Percentiles rank a stretch among this genome's conserved stretches.
Conservation (phyloP, 495 filamentous ascomycete species). For the Penicillium waksmanii region DNA sequence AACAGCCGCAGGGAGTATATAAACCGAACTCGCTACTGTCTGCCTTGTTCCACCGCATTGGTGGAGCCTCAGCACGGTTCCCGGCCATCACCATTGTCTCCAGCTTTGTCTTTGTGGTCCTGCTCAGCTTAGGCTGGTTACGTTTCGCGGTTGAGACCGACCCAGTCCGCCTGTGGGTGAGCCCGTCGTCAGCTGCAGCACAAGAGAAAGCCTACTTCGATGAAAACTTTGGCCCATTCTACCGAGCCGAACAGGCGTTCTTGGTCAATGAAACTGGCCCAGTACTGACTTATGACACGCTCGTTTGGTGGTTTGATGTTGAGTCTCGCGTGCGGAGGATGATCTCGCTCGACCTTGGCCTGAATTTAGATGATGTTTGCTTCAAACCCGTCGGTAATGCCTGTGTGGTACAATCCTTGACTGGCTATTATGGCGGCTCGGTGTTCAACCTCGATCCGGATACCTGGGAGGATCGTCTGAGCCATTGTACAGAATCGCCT, state of each 20-base stretch:
- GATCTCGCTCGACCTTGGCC: conserved; percentile 63
- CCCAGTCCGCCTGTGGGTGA: conserved; percentile 93
- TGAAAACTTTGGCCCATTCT: conserved; percentile 93
- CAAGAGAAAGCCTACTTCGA: conserved; percentile 95
- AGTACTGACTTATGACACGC: conserved; percentile 82
- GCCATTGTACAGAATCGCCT: conserved; percentile 73
- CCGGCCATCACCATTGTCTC: conserved; percentile 78
- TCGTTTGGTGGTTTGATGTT: conserved; percentile 93
- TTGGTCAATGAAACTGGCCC: conserved; percentile 83
- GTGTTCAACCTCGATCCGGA: conserved; percentile 61
- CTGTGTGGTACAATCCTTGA: conserved; percentile 90
- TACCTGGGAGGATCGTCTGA: conserved; percentile 70
- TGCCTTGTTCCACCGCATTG: conserved; percentile 79
- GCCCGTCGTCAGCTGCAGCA: conserved; percentile 86
- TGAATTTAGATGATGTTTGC: conserved; percentile 81
- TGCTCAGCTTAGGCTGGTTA: conserved; percentile 86
- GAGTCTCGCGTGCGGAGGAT: conserved; percentile 73
- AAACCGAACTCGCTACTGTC: conserved; percentile 78
- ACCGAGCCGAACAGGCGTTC: conserved; percentile 90
- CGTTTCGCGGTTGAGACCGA: conserved; percentile 85
- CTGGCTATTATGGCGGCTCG: conserved; percentile 79
- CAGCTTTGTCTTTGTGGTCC: conserved; percentile 68
- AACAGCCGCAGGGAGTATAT: conserved; percentile 71
- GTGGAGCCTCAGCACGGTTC: conserved; percentile 76
- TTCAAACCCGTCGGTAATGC: conserved; percentile 88